Conservation (phyloP, 2,329 filamentous ascomycete species). For the Hypoxylon sp. region DNA sequence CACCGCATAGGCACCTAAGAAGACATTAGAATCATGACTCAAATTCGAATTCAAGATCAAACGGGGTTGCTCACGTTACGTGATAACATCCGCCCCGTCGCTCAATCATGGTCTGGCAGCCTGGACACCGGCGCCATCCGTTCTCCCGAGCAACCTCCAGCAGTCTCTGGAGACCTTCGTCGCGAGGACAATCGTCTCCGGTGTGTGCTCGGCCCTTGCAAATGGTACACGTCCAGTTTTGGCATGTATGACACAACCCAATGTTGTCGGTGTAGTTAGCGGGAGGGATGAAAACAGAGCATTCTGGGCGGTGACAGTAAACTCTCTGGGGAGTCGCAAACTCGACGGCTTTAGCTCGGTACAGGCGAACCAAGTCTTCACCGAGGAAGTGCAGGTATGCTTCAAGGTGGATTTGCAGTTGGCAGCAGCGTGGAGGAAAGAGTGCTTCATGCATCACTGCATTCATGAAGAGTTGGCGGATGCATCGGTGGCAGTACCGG, state of each 20-base stretch:
- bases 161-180: constrained; percentile 58
- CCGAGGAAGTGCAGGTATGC: background rate
- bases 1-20: constrained; percentile 37
- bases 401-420: background rate
- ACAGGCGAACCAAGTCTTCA: constrained; percentile 49
- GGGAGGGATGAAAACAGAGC: constrained; percentile 63
- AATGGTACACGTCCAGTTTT: constrained; percentile 60
- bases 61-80: constrained; percentile 64
- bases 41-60: no score
- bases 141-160: constrained; percentile 58
- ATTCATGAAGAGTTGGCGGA: constrained; percentile 60
- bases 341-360: constrained; percentile 64
- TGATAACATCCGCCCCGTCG: constrained; percentile 67
- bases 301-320: constrained; percentile 64
- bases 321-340: constrained; percentile 62
- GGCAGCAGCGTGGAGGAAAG: constrained; percentile 59
- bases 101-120: constrained; percentile 65
- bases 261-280: constrained; percentile 52
- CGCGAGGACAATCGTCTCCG: constrained; percentile 63
- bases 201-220: constrained; percentile 66
- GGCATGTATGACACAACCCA: constrained; percentile 62
- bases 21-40: constrained; percentile 46
- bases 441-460: constrained; percentile 64
- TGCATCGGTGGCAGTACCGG: constrained; percentile 66
- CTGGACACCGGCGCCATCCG: constrained; percentile 67